Base-by-base conservation (phyloP, 441 rosid genomes). In the Erysimum cheiri region DNA sequence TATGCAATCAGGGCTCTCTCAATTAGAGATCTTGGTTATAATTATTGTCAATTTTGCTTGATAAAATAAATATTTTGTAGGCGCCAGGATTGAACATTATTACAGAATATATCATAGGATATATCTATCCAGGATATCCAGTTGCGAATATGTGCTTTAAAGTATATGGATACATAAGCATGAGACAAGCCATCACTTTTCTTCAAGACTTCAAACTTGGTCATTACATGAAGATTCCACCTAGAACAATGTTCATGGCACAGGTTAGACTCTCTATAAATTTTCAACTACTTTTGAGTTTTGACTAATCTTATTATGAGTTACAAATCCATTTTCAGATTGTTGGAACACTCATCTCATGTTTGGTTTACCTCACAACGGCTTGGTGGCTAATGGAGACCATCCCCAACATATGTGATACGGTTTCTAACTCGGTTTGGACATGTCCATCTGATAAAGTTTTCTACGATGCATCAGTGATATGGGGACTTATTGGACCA, bases 301-400 rank as follows among this genome's bases (percentile, higher is more conserved):
- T n/a, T n/a, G n/a, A n/a, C n/a, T n/a, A n/a, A n/a, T n/a, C n/a
- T n/a, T n/a, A n/a, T n/a, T n/a, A n/a, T n/a, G n/a, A n/a, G n/a
- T n/a, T n/a, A n/a, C n/a, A n/a, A n/a, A n/a, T n/a, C n/a, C n/a
- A n/a, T 12, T 53, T 69, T 33, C 61, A 93, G 98, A 77, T 93
- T 46, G 91, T 86, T 52, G 98, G 98, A 70, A 93, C 96, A 3
- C 58, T 93, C 11, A 79, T 93, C 57, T 96, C 98, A 17, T 90
- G 92, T 61, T 49, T 89, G 5, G 90, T 89, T 14, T 93, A 91
- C 81, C 69, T 93, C 72, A 40, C 75, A 73, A 93, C 98, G 4
- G 96, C 98, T 28, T 91, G 98, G 98, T 93, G 98, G 98, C 84
- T 93, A 64, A 79, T 93, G 95, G 98, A 89, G 73, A 87, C 88